phyloP scores from a whole-genome alignment of 73 alveolate species.

The Tetrahymena borealis region DNA sequence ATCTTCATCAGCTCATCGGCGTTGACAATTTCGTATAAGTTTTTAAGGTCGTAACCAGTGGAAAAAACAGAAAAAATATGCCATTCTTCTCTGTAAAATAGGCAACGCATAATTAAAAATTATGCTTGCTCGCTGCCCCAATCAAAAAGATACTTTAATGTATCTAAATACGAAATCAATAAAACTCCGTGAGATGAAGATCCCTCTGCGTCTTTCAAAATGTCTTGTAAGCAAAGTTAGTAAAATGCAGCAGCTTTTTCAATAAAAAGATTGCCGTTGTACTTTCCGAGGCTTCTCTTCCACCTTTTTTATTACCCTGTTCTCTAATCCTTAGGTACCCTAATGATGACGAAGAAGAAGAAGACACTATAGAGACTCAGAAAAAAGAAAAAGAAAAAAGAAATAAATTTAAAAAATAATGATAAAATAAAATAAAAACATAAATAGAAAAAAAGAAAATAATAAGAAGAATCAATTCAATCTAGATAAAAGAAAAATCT shows the following conservation, averaged over 20 bases:
- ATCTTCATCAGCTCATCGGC: slow-evolving; percentile 4
- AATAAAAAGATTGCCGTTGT: neutral
- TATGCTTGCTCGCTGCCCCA: neutral
- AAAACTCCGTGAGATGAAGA: neutral
- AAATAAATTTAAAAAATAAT: neutral
- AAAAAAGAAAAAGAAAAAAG: neutral
- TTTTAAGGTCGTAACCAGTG: neutral
- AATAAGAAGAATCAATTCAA: too few relatives aligned
- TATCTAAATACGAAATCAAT: neutral
- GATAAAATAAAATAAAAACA: neutral
- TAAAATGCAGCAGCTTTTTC: neutral
- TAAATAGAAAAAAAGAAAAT: too few relatives aligned
- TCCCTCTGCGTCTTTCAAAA: neutral
- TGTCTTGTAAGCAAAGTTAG: neutral
- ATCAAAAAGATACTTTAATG: neutral
- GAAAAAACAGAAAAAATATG: neutral
- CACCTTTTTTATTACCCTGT: slow-evolving; percentile 2
- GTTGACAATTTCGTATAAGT: neutral
- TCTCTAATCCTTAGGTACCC: neutral
- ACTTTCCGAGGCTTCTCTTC: neutral
- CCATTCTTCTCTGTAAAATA: slow-evolving; percentile 1
- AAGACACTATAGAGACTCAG: neutral
- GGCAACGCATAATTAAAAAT: neutral
- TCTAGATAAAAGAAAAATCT: too few relatives aligned
- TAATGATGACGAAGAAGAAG: neutral